Percentiles rank a stretch among this genome's conserved stretches.
Evolutionary conservation across 345 rosid genomes (phyloP).

Genomic region (Heritiera fomes): DNA sequence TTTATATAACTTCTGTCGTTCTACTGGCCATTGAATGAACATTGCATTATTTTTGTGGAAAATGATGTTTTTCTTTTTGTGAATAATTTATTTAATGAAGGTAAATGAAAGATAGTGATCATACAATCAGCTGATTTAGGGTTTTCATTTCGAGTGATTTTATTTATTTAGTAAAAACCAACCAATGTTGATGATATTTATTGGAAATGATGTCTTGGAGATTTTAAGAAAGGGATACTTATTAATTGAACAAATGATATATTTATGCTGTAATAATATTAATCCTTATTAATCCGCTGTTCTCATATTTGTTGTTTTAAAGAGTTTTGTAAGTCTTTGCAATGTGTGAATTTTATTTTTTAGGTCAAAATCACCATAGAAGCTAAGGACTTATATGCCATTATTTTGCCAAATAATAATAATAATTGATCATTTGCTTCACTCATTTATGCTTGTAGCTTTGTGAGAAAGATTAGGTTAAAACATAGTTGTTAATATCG

Average conservation of each 20-base stretch:
- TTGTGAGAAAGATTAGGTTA: background rate
- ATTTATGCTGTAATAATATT: background rate
- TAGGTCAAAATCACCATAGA: background rate
- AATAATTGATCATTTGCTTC: background rate
- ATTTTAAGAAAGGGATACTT: background rate
- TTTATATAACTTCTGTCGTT: background rate
- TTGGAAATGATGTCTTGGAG: background rate
- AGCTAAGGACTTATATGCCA: background rate
- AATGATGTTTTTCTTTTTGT: background rate
- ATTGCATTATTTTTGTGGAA: conserved; percentile 15
- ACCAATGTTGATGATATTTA: background rate
- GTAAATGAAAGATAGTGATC: background rate
- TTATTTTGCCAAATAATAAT: background rate
- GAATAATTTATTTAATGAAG: background rate
- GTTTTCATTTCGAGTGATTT: background rate
- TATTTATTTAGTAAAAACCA: background rate
- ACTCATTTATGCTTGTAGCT: background rate
- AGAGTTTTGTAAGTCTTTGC: background rate
- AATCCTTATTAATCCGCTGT: background rate
- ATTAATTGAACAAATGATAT: background rate
- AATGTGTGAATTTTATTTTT: background rate
- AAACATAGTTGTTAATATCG: too few relatives aligned
- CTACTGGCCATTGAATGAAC: conserved; percentile 6
- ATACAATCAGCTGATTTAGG: background rate
- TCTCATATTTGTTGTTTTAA: background rate